These are phyloP conservation scores for Peniophora sp. DNA, from an alignment of 1,284 basidiomycete genomes.

Conservation along the genomic window DNA sequence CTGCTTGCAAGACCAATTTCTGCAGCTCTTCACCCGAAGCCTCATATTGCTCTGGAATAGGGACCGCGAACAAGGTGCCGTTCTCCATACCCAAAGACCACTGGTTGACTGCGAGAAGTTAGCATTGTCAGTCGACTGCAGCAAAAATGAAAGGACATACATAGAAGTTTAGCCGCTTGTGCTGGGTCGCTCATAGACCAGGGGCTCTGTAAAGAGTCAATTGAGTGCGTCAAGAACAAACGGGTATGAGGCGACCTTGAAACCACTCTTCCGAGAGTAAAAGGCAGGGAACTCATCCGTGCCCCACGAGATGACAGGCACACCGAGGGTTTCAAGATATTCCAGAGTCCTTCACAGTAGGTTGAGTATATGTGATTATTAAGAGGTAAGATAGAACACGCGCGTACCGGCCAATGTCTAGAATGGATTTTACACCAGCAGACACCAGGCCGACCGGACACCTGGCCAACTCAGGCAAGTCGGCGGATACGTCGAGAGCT, in stretches of 20 bases:
- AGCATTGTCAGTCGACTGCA: background rate
- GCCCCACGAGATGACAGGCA: constrained; percentile 83
- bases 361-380: background rate
- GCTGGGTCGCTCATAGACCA: constrained; percentile 58
- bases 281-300: constrained; percentile 90
- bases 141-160: constrained; percentile 32
- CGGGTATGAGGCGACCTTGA: constrained; percentile 43
- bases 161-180: constrained; percentile 62
- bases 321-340: constrained; percentile 95
- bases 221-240: background rate
- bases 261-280: constrained; percentile 81
- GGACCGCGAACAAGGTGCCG: constrained; percentile 81
- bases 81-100: constrained; percentile 56
- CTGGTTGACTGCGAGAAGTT: constrained; percentile 56
- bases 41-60: constrained; percentile 80
- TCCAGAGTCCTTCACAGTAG: constrained; percentile 73
- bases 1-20: constrained; percentile 76
- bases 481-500: constrained; percentile 96
- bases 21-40: constrained; percentile 67
- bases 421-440: constrained; percentile 91
- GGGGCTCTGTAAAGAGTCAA: constrained; percentile 41
- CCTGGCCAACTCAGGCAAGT: constrained; percentile 76
- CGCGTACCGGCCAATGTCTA: constrained; percentile 78
- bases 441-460: constrained; percentile 89
- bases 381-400: background rate